phyloP scores from a whole-genome alignment of 768 basidiomycete species.

The Leccinum variicolor region DNA sequence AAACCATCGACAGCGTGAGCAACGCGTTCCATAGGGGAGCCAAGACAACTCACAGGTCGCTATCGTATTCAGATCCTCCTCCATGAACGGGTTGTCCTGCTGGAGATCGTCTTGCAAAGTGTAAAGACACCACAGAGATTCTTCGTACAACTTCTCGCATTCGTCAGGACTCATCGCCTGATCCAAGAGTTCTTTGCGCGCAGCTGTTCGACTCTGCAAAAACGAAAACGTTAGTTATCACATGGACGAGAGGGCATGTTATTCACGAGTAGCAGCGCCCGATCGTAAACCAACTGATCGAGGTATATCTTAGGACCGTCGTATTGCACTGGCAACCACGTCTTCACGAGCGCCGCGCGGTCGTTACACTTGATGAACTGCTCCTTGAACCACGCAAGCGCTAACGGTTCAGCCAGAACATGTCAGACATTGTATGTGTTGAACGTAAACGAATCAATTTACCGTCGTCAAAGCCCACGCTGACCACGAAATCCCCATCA shows the following conservation, averaged over 20 bases:
- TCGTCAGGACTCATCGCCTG: slow-evolving; percentile 71
- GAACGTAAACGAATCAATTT: neutral
- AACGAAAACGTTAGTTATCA: neutral
- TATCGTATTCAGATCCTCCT: slow-evolving; percentile 78
- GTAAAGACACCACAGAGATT: slow-evolving; percentile 91
- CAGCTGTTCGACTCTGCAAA: slow-evolving; percentile 84
- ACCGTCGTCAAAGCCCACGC: slow-evolving; percentile 82
- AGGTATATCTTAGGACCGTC: slow-evolving; percentile 80
- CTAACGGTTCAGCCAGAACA: slow-evolving; percentile 36
- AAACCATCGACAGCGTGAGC: neutral
- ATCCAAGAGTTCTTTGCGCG: slow-evolving; percentile 85
- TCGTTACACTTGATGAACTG: slow-evolving; percentile 95
- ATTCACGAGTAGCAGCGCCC: slow-evolving; percentile 80
- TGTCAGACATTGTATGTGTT: slow-evolving; percentile 10
- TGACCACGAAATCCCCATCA: slow-evolving; percentile 70
- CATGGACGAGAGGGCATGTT: neutral
- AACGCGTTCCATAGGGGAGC: neutral
- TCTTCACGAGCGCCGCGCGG: slow-evolving; percentile 83
- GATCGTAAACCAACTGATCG: slow-evolving; percentile 91
- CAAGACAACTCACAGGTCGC: slow-evolving; percentile 57
- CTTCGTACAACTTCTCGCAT: slow-evolving; percentile 93
- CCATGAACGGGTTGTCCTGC: slow-evolving; percentile 78
- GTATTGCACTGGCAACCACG: slow-evolving; percentile 81
- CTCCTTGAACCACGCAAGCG: slow-evolving; percentile 86
- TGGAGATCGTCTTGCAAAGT: slow-evolving; percentile 89